Conservation (phyloP, 768 basidiomycete genomes). For the Auriscalpium vulgare region DNA sequence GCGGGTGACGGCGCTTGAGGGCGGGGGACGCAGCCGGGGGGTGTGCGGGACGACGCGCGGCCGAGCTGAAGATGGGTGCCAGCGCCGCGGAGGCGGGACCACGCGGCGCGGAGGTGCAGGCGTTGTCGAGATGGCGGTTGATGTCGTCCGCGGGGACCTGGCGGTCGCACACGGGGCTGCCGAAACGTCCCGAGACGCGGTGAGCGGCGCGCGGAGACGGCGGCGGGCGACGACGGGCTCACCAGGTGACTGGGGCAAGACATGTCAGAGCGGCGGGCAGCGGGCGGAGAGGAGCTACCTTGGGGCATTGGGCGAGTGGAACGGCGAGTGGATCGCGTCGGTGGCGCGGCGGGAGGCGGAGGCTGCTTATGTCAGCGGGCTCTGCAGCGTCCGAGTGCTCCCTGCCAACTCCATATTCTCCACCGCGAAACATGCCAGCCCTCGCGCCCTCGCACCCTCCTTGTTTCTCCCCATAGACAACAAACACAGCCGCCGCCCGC, state of each 20-base stretch:
- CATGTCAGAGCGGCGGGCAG: neutral
- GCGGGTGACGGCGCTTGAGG: neutral
- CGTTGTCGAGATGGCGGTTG: constrained; percentile 3
- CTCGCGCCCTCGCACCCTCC: neutral
- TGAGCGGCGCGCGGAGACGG: neutral
- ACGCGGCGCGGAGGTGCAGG: neutral
- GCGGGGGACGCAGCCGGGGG: neutral
- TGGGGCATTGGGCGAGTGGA: neutral
- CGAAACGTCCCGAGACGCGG: neutral
- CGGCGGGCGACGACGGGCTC: neutral
- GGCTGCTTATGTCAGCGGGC: neutral
- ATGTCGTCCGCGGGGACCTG: neutral
- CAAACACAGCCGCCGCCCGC: neutral
- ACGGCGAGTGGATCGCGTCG: neutral
- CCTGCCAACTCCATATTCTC: neutral
- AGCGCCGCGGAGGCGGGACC: neutral
- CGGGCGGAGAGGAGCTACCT: too few relatives aligned
- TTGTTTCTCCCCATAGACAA: neutral
- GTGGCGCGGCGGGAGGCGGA: neutral
- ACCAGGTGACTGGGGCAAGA: neutral
- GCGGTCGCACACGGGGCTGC: constrained; percentile 1
- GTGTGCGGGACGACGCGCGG: neutral
- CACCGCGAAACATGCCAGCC: neutral
- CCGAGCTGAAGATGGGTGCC: neutral
- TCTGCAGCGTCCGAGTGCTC: neutral